Evolutionary conservation across 495 filamentous ascomycete genomes (phyloP), one percentile per base, ranked within the genome.

Genomic region (Aspergillus hancockii): DNA sequence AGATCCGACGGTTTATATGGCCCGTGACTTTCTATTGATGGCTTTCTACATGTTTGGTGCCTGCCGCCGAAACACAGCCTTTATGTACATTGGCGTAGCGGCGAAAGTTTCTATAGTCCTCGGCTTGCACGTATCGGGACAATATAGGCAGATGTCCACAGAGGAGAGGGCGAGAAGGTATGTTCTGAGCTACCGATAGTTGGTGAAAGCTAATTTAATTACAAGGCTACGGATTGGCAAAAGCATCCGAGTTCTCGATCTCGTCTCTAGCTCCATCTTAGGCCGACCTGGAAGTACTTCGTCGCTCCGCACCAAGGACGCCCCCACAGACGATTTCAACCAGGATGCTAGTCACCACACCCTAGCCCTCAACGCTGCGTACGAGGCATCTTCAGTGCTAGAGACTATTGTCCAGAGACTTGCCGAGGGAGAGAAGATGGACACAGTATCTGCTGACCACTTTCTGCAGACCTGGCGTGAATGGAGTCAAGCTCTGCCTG

Each of bases 71-170:
- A 81, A 81, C 49, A 71, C 75, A 5, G 76, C 78, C 8, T 81
- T 79, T 57, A 79, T 81, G 76, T 79, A 79, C 34, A 49, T 81
- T 34, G 78, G 78, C 0, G 74, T 81, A 8, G 76, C 78, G 10
- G 67, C 73, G 13, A 71, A 74, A 46, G 73, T 76, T 5, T 76
- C 78, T 10, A 70, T 73, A 8, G 75, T 76, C 10, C 54, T 81
- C 16, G 78, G 77, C 0, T 64, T 81, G 7, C 77, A 81, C 52
- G 57, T 51, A 14, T 58, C 52, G 21, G 69, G 66, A 23, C 55
- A 61, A 8, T 55, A 61, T 1, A 65, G 56, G 7, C 54, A 61
- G 34, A 34, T 60, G 18, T 55, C 58, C n/a, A 50, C 25, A 1
- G 14, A 36, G 5, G 65, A 72, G 18, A 58, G 60, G 36, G 51